phyloP scores from a whole-genome alignment of 352 stramenopile species.

The Globisporangium middletonii region DNA sequence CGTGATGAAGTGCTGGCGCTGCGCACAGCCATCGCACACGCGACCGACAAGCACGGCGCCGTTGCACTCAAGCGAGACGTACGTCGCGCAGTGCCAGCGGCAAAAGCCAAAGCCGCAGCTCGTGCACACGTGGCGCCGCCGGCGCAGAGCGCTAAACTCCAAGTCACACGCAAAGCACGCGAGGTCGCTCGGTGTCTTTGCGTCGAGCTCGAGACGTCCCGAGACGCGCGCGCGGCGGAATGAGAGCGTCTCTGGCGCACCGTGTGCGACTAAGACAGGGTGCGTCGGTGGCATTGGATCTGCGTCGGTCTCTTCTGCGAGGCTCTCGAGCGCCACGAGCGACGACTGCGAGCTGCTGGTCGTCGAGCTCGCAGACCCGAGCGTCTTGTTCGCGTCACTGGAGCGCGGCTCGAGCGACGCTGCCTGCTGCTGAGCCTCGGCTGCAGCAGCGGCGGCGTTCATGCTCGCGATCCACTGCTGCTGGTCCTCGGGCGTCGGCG shows the following conservation, averaged over 20 bases:
- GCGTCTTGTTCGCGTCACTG: neutral
- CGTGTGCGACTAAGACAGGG: neutral
- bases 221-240: conserved; percentile 7
- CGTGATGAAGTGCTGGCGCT: conserved; percentile 26
- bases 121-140: conserved; percentile 14
- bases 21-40: conserved; percentile 21
- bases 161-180: conserved; percentile 19
- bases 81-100: conserved; percentile 21
- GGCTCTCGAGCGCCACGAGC: conserved; percentile 1
- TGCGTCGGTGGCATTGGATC: neutral
- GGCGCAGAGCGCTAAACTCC: conserved; percentile 16
- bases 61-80: conserved; percentile 8
- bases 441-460: conserved; percentile 1
- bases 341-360: conserved; percentile 1
- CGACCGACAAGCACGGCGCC: conserved; percentile 1
- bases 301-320: neutral
- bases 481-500: conserved; percentile 18
- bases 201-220: conserved; percentile 3
- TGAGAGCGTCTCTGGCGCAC: neutral
- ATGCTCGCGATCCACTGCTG: conserved; percentile 22
- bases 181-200: conserved; percentile 1
- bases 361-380: neutral
- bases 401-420: neutral
- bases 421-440: neutral
- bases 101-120: conserved; percentile 26